Evolutionary conservation across 1,284 basidiomycete species (phyloP).

Genomic region (Anthracocystis panici-leucophaei): DNA sequence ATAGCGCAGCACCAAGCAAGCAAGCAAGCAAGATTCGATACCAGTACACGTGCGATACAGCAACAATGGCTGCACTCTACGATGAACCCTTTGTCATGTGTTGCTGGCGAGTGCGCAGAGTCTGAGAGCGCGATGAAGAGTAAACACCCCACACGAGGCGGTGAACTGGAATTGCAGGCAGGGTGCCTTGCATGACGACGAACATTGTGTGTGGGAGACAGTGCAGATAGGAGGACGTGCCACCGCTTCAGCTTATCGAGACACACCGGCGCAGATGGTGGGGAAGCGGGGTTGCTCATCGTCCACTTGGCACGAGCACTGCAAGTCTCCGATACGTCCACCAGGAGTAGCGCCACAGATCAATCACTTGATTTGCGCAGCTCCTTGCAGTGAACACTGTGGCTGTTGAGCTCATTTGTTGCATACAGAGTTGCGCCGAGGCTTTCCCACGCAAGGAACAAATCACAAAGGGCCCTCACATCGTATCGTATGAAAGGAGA

Average conservation of each 20-base stretch:
- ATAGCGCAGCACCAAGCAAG: not conserved
- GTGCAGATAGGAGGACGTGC: not conserved
- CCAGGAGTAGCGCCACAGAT: not conserved
- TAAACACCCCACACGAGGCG: too few species aligned
- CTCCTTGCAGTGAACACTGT: not conserved
- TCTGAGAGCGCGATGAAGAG: not conserved
- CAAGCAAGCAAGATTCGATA: not conserved
- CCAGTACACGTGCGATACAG: constrained; percentile 4
- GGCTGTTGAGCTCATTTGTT: constrained; percentile 1
- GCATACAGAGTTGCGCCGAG: not conserved
- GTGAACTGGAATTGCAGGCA: not conserved
- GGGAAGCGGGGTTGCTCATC: not conserved
- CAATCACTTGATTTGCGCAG: not conserved
- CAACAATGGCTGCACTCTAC: not conserved
- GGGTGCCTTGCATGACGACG: constrained; percentile 1
- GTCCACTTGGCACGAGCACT: too few species aligned
- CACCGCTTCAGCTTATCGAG: not conserved
- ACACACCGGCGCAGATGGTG: not conserved
- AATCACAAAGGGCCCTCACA: not conserved
- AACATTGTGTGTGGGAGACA: not conserved
- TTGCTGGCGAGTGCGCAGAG: not conserved
- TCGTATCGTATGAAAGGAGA: not conserved
- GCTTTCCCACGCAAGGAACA: not conserved
- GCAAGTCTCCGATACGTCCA: not conserved
- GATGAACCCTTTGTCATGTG: not conserved